phyloP scores from a whole-genome alignment of 2,329 filamentous ascomycete genomes.

The Trichoderma atrobrunneum region DNA sequence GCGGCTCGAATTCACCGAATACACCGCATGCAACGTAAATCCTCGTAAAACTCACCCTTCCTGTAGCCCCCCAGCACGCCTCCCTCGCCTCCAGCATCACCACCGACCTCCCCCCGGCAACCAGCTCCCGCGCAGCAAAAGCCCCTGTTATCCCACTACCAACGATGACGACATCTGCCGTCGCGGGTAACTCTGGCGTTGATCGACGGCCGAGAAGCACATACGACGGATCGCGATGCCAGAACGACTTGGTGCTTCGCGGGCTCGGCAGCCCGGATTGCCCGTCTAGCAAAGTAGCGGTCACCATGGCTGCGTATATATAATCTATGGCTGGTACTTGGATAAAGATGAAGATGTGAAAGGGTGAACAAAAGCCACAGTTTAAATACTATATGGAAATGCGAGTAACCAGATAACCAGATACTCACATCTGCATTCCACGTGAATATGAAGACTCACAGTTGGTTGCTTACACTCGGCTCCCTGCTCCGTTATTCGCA shows the following conservation, averaged over 20 bases:
- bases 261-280: constrained; percentile 58
- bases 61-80: constrained; percentile 79
- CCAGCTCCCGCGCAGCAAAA: constrained; percentile 65
- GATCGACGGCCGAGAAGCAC: constrained; percentile 66
- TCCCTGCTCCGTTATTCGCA: not conserved
- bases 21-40: too few species aligned
- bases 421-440: not conserved
- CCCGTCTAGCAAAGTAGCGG: constrained; percentile 29
- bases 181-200: constrained; percentile 58
- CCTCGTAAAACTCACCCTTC: constrained; percentile 54
- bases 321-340: not conserved
- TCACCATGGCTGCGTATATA: constrained; percentile 32
- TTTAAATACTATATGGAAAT: not conserved
- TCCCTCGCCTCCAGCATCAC: constrained; percentile 76
- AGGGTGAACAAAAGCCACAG: not conserved
- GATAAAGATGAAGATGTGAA: not conserved
- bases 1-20: not conserved
- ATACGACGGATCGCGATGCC: constrained; percentile 66
- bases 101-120: constrained; percentile 51
- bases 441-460: not conserved
- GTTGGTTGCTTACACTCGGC: not conserved
- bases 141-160: constrained; percentile 76
- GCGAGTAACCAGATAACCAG: not conserved
- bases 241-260: constrained; percentile 65
- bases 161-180: constrained; percentile 67